Evolutionary conservation across 2,329 filamentous ascomycete genomes (phyloP).

Genomic region (Catunica adiposa): DNA sequence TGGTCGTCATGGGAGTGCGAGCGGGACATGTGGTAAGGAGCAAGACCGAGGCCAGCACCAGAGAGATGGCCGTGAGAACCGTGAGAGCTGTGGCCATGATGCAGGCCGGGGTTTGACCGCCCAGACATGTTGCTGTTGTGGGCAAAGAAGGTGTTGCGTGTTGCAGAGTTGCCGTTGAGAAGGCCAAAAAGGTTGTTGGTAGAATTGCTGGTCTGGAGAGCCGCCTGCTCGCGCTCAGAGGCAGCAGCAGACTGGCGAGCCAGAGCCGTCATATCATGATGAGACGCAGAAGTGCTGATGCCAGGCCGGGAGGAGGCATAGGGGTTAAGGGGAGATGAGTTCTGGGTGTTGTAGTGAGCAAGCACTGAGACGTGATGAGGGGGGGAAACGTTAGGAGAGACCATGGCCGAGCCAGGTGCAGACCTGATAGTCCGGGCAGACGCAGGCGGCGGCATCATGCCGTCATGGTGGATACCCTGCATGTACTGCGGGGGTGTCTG

Average conservation of each 20-base stretch:
- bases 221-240: slow-evolving; percentile 36
- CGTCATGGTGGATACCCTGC: slow-evolving; percentile 72
- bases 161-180: slow-evolving; percentile 9
- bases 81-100: slow-evolving; percentile 32
- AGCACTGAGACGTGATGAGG: slow-evolving; percentile 74
- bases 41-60: slow-evolving; percentile 35
- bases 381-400: slow-evolving; percentile 89
- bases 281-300: slow-evolving; percentile 24
- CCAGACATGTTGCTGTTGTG: slow-evolving; percentile 11
- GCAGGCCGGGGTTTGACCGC: slow-evolving; percentile 6
- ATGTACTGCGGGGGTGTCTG: slow-evolving; percentile 49
- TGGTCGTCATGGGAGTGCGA: slow-evolving; percentile 72
- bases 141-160: slow-evolving; percentile 13
- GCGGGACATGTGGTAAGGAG: slow-evolving; percentile 86
- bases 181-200: slow-evolving; percentile 28
- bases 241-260: slow-evolving; percentile 41
- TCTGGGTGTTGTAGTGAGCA: slow-evolving; percentile 24
- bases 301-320: slow-evolving; percentile 31
- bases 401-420: slow-evolving; percentile 69
- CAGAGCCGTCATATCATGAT: slow-evolving; percentile 41
- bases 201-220: slow-evolving; percentile 10
- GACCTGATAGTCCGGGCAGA: slow-evolving; percentile 70
- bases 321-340: slow-evolving; percentile 18
- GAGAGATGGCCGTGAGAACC: slow-evolving; percentile 47
- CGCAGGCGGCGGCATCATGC: slow-evolving; percentile 63